Evolutionary conservation across 495 filamentous ascomycete species (phyloP).

Genomic region (Astrocystis sublimbata): DNA sequence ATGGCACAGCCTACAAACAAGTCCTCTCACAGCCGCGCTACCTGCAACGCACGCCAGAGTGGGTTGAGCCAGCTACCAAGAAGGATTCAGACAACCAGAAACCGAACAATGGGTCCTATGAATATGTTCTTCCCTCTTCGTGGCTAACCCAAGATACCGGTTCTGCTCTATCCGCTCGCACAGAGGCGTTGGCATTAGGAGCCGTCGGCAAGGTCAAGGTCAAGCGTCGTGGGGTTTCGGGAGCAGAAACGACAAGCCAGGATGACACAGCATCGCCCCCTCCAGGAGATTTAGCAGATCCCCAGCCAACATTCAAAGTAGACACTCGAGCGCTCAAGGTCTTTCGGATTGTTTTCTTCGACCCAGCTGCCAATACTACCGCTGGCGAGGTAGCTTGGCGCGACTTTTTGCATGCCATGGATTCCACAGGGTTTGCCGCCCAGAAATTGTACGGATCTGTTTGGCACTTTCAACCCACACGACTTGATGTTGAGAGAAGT

Average conservation of each 20-base stretch:
- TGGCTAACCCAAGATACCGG: background rate
- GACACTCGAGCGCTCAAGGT: constrained; percentile 48
- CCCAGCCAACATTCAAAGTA: constrained; percentile 39
- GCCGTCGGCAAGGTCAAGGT: constrained; percentile 30
- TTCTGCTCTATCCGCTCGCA: background rate
- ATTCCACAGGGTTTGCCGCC: constrained; percentile 43
- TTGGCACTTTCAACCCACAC: constrained; percentile 51
- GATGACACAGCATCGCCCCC: constrained; percentile 2
- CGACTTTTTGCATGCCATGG: constrained; percentile 55
- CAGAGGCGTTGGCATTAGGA: background rate
- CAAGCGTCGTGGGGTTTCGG: constrained; percentile 44
- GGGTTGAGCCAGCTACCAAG: constrained; percentile 42
- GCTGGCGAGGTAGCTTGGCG: constrained; percentile 52
- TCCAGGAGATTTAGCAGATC: background rate
- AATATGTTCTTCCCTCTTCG: background rate
- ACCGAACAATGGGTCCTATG: constrained; percentile 20
- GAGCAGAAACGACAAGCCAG: background rate
- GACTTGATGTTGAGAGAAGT: constrained; percentile 41
- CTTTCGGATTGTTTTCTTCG: constrained; percentile 50
- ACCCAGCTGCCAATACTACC: constrained; percentile 21
- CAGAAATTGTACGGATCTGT: constrained; percentile 56
- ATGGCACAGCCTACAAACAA: constrained; percentile 21
- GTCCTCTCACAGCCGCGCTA: constrained; percentile 37
- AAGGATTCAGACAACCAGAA: constrained; percentile 10
- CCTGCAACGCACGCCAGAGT: constrained; percentile 51